Evolutionary conservation across 129 eudicot species (phyloP).

Genomic region (Gnaphalium uliginosum): DNA sequence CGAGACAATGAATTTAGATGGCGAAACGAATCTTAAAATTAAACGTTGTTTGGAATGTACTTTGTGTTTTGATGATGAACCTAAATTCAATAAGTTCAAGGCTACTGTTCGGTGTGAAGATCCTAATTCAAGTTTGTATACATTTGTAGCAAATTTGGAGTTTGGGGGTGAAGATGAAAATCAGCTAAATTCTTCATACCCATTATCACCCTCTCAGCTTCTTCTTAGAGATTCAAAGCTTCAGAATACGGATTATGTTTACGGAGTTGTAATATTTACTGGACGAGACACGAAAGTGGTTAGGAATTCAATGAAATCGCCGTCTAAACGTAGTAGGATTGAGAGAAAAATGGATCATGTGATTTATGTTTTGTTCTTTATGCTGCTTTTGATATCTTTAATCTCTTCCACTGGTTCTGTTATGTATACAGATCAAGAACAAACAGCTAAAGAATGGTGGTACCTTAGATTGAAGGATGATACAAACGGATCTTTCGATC

Average conservation of each 20-base stretch:
- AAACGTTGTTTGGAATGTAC: conserved; percentile 57
- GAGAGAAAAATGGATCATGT: conserved; percentile 56
- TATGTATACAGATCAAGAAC: conserved; percentile 28
- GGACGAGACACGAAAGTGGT: conserved; percentile 59
- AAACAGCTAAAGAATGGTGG: conserved; percentile 44
- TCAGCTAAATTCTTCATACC: conserved; percentile 3
- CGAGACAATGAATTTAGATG: conserved; percentile 60
- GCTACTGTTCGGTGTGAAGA: conserved; percentile 52
- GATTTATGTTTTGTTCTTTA: conserved; percentile 46
- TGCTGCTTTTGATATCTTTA: conserved; percentile 48
- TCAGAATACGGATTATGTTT: conserved; percentile 50
- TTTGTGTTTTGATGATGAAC: conserved; percentile 32
- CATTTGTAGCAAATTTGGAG: conserved; percentile 57
- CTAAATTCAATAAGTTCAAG: conserved; percentile 32
- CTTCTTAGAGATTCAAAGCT: conserved; percentile 57
- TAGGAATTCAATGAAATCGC: conserved; percentile 50
- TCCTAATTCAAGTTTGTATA: conserved; percentile 54
- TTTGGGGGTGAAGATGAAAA: conserved; percentile 25
- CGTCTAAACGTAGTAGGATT: conserved; percentile 50
- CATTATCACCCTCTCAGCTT: conserved; percentile 44
- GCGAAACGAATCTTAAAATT: conserved; percentile 57
- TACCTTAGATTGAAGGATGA: conserved; percentile 37
- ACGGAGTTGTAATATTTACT: conserved; percentile 48
- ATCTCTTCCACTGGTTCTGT: conserved; percentile 48
- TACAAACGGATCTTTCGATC: conserved; percentile 44